Conservation (phyloP, 2,329 filamentous ascomycete species). For the Cordyceps fumosorosea region DNA sequence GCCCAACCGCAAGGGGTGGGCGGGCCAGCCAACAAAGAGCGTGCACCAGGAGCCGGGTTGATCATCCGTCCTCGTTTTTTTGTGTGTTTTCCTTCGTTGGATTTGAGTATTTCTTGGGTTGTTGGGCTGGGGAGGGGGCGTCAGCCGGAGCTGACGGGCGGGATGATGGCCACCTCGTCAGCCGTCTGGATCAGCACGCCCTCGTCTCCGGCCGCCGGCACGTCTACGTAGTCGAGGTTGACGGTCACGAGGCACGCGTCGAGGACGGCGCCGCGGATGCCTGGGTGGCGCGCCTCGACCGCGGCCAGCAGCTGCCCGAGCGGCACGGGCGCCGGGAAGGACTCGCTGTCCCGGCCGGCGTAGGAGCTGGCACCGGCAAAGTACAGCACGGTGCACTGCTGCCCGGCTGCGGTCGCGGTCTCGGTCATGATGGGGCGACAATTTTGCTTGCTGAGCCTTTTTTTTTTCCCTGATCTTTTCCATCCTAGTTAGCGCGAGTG, state of each 20-base stretch:
- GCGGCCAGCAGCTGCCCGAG: constrained; percentile 56
- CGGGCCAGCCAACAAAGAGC: neutral
- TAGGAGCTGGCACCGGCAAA: constrained; percentile 70
- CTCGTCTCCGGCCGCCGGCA: constrained; percentile 37
- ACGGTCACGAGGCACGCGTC: constrained; percentile 69
- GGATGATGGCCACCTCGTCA: constrained; percentile 83
- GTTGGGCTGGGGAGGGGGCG: neutral
- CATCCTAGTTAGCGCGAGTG: constrained; percentile 18
- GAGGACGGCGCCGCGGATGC: constrained; percentile 62
- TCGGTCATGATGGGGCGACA: constrained; percentile 20
- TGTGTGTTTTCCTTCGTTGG: neutral
- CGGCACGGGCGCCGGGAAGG: constrained; percentile 58
- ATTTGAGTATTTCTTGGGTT: neutral
- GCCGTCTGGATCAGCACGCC: constrained; percentile 56
- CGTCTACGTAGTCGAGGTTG: constrained; percentile 74
- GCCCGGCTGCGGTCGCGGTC: constrained; percentile 44
- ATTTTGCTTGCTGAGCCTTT: neutral
- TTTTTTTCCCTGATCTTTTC: constrained; percentile 5
- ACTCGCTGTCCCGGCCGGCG: constrained; percentile 61
- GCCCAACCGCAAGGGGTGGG: no score
- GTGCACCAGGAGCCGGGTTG: no score
- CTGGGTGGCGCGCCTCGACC: constrained; percentile 63
- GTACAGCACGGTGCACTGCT: constrained; percentile 73
- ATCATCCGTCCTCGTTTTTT: no score
- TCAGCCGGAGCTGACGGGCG: constrained; percentile 80